phyloP scores from a whole-genome alignment of 306 rosid genomes.

The Astragalus membranaceus region DNA sequence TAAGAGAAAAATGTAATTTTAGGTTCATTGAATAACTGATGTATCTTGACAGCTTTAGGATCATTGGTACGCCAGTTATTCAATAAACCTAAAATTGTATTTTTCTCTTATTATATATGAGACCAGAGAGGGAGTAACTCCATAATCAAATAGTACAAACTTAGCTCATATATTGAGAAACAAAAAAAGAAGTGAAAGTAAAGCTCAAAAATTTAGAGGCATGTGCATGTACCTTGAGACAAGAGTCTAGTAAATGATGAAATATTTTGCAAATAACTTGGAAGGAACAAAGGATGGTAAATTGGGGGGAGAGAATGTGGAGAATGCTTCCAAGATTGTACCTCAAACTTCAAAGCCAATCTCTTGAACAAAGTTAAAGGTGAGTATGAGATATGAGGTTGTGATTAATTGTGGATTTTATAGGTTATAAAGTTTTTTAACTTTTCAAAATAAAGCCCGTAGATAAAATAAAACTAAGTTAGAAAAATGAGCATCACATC shows the following conservation, averaged over 20 bases:
- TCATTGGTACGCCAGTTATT: too few relatives aligned
- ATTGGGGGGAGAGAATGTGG: constrained; percentile 26
- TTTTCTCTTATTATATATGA: too few relatives aligned
- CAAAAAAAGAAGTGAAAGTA: not conserved
- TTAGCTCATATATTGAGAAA: not conserved
- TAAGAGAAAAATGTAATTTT: too few relatives aligned
- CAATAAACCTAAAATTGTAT: too few relatives aligned
- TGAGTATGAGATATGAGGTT: not conserved
- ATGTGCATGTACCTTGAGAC: constrained; percentile 36
- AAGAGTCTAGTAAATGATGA: constrained; percentile 38
- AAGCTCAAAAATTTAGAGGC: constrained; percentile 32
- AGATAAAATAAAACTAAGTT: constrained; percentile 26
- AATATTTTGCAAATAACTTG: constrained; percentile 23
- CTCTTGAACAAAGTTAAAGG: constrained; percentile 25
- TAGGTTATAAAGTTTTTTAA: not conserved
- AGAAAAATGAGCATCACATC: constrained; percentile 18
- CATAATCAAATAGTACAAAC: not conserved
- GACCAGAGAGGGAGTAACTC: not conserved
- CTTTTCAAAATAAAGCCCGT: constrained; percentile 26
- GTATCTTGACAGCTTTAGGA: too few relatives aligned
- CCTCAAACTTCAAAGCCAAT: constrained; percentile 32
- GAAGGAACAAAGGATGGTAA: constrained; percentile 18
- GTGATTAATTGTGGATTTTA: constrained; percentile 13
- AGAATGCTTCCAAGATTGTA: constrained; percentile 27
- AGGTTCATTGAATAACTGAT: too few relatives aligned